Evolutionary conservation across 2,329 filamentous ascomycete species (phyloP).

Genomic region (Fusarium mangiferae): DNA sequence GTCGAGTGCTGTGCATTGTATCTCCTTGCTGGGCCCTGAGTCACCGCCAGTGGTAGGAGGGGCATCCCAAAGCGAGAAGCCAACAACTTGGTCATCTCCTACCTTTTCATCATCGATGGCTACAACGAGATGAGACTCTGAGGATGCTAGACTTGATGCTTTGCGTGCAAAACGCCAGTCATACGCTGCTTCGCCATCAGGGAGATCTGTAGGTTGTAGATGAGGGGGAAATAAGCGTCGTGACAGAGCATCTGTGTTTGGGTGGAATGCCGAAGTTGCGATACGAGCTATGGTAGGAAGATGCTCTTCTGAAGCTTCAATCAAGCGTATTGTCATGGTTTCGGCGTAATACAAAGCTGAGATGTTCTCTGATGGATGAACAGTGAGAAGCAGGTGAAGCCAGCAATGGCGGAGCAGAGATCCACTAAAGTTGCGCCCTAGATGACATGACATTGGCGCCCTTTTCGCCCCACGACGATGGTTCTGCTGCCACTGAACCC

Average conservation of each 20-base stretch:
- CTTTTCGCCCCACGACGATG: neutral
- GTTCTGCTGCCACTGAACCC: rapidly evolving
- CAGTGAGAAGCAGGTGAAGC: neutral
- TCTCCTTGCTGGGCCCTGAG: neutral
- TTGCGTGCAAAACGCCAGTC: constrained; percentile 18
- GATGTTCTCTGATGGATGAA: rapidly evolving
- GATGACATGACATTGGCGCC: neutral
- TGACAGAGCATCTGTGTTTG: constrained; percentile 3
- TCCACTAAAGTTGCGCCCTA: neutral
- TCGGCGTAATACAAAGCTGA: neutral
- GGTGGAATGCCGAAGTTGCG: constrained; percentile 12
- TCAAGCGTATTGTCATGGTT: neutral
- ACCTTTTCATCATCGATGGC: neutral
- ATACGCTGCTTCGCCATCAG: constrained; percentile 18
- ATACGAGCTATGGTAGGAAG: constrained; percentile 2
- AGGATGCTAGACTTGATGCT: neutral
- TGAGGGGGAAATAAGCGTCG: constrained; percentile 13
- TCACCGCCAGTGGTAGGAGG: neutral
- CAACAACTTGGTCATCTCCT: neutral
- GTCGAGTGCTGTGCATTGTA: constrained; percentile 7
- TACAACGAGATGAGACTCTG: neutral
- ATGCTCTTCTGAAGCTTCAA: neutral
- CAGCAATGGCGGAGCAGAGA: neutral
- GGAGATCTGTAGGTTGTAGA: neutral
- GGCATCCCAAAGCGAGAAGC: constrained; percentile 14